Conservation (phyloP, 805 yeast species). For the Torulaspora quercuum region DNA sequence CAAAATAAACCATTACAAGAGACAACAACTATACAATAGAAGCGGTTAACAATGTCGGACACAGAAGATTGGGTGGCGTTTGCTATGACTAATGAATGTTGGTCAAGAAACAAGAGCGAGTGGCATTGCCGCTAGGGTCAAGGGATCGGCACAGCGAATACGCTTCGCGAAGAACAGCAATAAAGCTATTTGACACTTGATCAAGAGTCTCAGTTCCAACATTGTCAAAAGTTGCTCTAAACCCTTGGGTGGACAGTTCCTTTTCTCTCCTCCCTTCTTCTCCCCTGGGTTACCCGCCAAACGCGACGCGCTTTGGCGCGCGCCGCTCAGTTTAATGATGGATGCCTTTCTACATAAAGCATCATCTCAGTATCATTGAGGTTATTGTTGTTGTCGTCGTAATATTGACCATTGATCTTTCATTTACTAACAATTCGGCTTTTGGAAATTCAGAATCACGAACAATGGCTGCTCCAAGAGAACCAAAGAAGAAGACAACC, state of each 20-base stretch:
- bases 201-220: no score
- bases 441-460: not conserved
- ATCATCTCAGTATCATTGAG: not conserved
- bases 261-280: no score
- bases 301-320: conserved; percentile 12
- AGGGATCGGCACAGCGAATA: no score
- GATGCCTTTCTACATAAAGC: conserved; percentile 1
- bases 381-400: not conserved
- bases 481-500: conserved; percentile 39
- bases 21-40: conserved; percentile 6
- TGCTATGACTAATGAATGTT: no score
- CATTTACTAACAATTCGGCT: conserved; percentile 6
- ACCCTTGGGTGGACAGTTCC: no score
- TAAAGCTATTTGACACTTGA: no score
- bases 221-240: no score
- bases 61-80: no score
- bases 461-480: conserved; percentile 42
- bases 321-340: not conserved
- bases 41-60: no score
- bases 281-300: conserved; percentile 16
- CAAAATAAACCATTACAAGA: conserved; percentile 2
- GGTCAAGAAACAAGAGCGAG: no score
- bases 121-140: no score
- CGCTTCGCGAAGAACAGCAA: no score
- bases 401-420: not conserved